Base-by-base conservation (phyloP, 2,329 filamentous ascomycete species). In the Aspergillus quadrilineatus region DNA sequence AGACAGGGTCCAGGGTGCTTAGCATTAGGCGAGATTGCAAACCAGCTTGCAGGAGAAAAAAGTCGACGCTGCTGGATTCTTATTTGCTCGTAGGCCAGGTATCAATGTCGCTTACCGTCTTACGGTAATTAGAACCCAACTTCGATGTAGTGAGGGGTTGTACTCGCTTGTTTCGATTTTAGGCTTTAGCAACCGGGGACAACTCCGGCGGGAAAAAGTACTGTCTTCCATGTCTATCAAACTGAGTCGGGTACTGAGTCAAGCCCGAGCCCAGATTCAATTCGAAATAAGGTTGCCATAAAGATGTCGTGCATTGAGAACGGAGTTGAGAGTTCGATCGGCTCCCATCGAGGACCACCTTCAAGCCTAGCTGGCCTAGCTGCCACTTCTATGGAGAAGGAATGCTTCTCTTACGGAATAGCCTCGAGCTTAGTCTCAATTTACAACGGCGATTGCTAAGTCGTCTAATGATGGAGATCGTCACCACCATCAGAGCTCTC, bases 1-100 rank as follows among this genome's bases (percentile, higher is more conserved):
- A 48, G 52, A 60, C 60, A 63, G 56, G 61, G 61, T 63, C 61
- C 43, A 52, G 61, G 61, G 57, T 59, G 36, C 50, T 22, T 55
- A 48, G 29, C 10, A 45, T 42, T 48, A 45, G 39, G 28, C 43
- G 32, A 36, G 17, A 57, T 47, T 10, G 22, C 29, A 54, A 32
- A 36, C 12, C 34, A 12, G 39, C 45, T 41, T 28, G 42, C 39
- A 52, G 43, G 50, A 50, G 28, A 34, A 29, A 26, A 34, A 29
- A 50, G n/a, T 34, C 15, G 41, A 39, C 12, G 14, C 22, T 48
- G 7, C 45, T 48, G 46, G 22, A 32, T 42, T 49, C 29, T 50
- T 12, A 50, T 54, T 57, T 50, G 45, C n/a, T 22, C 22, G 22
- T 22, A 22, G 22, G 22, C 34, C 5, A 12, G 52, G 8, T 15